phyloP scores from a whole-genome alignment of 2,329 filamentous ascomycete genomes.

The Fonsecaea multimorphosa region DNA sequence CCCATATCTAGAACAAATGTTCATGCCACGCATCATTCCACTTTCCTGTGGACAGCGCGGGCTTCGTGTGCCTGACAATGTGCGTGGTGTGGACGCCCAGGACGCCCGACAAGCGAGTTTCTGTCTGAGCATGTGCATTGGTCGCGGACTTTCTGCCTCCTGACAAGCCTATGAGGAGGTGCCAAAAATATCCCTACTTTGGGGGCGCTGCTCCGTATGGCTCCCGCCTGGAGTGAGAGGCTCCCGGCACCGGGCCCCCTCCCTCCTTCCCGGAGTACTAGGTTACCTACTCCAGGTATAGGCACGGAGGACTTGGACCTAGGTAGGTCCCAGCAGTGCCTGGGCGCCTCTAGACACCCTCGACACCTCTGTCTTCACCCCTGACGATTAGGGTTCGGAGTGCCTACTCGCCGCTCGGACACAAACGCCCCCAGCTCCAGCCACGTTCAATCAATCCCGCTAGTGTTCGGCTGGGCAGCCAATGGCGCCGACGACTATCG shows the following conservation, averaged over 20 bases:
- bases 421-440: slow-evolving; percentile 1
- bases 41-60: neutral
- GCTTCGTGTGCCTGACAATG: neutral
- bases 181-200: slow-evolving; percentile 23
- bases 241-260: slow-evolving; percentile 4
- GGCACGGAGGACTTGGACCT: too few relatives aligned
- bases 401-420: neutral
- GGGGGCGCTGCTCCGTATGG: neutral
- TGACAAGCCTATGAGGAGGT: slow-evolving; percentile 16
- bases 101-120: neutral
- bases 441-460: slow-evolving; percentile 15
- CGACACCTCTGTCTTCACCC: neutral
- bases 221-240: slow-evolving; percentile 9
- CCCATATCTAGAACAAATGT: slow-evolving; percentile 2
- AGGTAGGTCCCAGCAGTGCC: neutral
- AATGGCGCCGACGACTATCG: slow-evolving; percentile 8
- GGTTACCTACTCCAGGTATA: too few relatives aligned
- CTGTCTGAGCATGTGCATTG: slow-evolving; percentile 9
- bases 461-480: slow-evolving; percentile 17
- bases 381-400: slow-evolving; percentile 1
- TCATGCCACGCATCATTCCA: slow-evolving; percentile 33
- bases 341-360: neutral
- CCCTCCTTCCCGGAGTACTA: neutral
- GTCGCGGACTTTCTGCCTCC: slow-evolving; percentile 17
- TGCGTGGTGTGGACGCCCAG: neutral